phyloP scores from a whole-genome alignment of 805 yeast species.

The Monosporozyma siamensis region DNA sequence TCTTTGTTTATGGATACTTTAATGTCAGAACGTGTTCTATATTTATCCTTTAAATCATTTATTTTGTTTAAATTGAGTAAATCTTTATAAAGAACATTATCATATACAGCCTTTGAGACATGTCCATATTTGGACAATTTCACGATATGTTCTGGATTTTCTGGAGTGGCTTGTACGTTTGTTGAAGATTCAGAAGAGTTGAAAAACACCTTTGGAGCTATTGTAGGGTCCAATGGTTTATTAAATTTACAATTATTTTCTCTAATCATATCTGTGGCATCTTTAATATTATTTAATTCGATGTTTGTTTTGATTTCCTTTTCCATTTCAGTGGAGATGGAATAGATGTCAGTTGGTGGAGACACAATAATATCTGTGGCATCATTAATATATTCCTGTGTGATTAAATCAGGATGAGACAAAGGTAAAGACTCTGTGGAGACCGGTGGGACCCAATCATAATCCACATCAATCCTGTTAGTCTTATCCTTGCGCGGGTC shows the following conservation, averaged over 20 bases:
- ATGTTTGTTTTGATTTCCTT: background rate
- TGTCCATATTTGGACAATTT: constrained; percentile 19
- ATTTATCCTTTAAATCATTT: constrained; percentile 10
- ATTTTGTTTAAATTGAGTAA: constrained; percentile 16
- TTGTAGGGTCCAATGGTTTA: constrained; percentile 11
- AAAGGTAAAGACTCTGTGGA: no score
- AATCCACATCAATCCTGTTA: constrained; percentile 1
- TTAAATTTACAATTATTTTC: constrained; percentile 3
- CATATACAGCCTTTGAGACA: constrained; percentile 25
- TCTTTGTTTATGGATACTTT: constrained; percentile 20
- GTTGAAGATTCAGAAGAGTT: no score
- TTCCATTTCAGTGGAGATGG: background rate
- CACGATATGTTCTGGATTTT: constrained; percentile 24
- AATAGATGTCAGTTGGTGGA: background rate
- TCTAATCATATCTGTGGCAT: constrained; percentile 7
- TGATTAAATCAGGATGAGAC: constrained; percentile 1
- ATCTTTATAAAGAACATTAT: constrained; percentile 19
- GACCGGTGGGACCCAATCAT: constrained; percentile 3
- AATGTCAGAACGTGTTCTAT: no score
- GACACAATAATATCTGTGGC: background rate
- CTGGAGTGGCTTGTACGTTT: constrained; percentile 19
- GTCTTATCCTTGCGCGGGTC: background rate
- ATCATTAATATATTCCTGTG: constrained; percentile 1
- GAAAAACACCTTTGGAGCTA: constrained; percentile 12
- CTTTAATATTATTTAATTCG: constrained; percentile 3